phyloP scores from a whole-genome alignment of 176 grass and related monocot genomes.

The Aegilops umbellulata region DNA sequence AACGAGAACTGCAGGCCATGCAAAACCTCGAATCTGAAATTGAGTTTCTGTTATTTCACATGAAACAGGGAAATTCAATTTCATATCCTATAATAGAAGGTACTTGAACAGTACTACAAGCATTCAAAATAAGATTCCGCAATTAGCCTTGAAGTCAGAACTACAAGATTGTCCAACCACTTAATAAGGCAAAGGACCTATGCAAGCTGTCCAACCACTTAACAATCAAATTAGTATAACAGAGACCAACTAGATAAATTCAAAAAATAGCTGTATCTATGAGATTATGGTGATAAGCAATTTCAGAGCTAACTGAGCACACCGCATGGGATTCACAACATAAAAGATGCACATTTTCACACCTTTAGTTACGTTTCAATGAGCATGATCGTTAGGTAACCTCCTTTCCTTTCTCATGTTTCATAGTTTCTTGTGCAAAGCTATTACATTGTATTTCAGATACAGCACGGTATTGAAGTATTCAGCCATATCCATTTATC shows the following conservation, averaged over 20 bases:
- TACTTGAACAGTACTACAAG: background rate
- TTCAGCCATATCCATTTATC: background rate
- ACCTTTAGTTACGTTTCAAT: background rate
- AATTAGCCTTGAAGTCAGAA: conserved; percentile 1
- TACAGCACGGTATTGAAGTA: background rate
- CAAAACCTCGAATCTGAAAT: conserved; percentile 89
- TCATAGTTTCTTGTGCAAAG: background rate
- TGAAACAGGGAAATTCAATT: background rate
- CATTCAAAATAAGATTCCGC: background rate
- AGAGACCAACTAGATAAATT: background rate
- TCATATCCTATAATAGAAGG: conserved; percentile 18
- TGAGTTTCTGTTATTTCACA: conserved; percentile 28
- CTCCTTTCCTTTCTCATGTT: background rate
- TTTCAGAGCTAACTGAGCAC: background rate
- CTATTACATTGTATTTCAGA: background rate
- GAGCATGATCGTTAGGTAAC: background rate
- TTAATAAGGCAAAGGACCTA: background rate
- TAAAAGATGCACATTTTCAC: background rate
- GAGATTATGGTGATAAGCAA: background rate
- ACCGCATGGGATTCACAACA: background rate
- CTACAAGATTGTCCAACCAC: background rate
- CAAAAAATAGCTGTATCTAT: background rate
- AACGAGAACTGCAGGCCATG: conserved; percentile 98
- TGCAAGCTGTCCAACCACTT: background rate
- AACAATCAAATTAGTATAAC: background rate